These are phyloP conservation scores for Citrullus colocynthis DNA, from an alignment of 306 rosid species.

Conservation along the genomic window DNA sequence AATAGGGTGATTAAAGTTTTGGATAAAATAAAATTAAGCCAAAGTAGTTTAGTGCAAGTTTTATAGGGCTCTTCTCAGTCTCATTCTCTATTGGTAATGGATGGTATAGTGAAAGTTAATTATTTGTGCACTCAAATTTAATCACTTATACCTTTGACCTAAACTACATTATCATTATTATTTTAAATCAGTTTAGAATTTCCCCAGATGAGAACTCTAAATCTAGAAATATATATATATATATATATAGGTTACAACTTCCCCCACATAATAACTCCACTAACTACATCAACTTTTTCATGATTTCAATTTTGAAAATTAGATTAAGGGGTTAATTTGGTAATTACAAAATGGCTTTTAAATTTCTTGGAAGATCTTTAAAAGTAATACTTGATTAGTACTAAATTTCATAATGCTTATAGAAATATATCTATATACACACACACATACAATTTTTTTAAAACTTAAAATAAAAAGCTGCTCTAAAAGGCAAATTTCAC, in stretches of 20 bases:
- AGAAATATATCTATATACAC: too few species aligned
- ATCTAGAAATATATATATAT: not conserved
- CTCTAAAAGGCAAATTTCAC: too few species aligned
- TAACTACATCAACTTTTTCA: not conserved
- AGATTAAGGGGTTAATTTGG: too few species aligned
- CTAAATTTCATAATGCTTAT: too few species aligned
- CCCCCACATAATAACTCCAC: conserved; percentile 7
- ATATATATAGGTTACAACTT: not conserved
- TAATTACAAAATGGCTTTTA: too few species aligned
- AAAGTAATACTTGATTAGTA: too few species aligned
- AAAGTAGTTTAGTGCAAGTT: conserved; percentile 3
- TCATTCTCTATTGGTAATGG: not conserved
- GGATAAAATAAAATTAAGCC: not conserved
- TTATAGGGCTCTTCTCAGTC: not conserved
- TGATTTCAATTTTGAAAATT: not conserved
- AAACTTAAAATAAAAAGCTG: too few species aligned
- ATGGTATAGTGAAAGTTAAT: not conserved
- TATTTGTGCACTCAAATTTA: not conserved
- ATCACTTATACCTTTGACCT: not conserved
- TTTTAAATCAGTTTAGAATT: not conserved
- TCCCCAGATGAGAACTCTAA: not conserved
- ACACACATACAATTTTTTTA: too few species aligned
- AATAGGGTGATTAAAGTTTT: not conserved
- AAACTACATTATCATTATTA: not conserved
- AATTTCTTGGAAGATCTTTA: too few species aligned